Percentiles rank a stretch among this genome's conserved stretches.
These are phyloP conservation scores for Linnemannia schmuckeri DNA, from an alignment of 192 early-diverging fungal genomes.

Conservation along the genomic window DNA sequence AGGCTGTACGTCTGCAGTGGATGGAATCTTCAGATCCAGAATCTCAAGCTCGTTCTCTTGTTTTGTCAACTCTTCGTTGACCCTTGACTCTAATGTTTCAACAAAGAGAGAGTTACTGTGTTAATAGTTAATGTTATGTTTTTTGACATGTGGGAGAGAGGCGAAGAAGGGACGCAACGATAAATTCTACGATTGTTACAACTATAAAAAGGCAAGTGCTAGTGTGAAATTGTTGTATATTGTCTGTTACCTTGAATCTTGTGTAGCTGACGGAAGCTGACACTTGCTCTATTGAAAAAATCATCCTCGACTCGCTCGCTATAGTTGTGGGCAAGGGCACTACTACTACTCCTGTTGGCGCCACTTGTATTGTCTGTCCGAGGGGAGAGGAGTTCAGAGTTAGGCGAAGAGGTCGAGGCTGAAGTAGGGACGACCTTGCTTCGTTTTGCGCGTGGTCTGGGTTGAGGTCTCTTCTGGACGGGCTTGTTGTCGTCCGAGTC, in stretches of 20 bases:
- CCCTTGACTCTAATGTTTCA: not conserved
- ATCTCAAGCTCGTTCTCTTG: constrained; percentile 5
- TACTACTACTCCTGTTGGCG: not conserved
- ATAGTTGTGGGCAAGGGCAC: not conserved
- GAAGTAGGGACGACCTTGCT: not conserved
- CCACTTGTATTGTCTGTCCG: not conserved
- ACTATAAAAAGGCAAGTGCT: not conserved
- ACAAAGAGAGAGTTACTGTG: not conserved
- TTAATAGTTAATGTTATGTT: not conserved
- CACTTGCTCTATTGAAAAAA: constrained; percentile 47
- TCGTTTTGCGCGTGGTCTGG: constrained; percentile 23
- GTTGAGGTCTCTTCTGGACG: constrained; percentile 14
- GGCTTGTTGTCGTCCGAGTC: constrained; percentile 27
- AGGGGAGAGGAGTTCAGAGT: not conserved
- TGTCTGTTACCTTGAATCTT: constrained; percentile 27
- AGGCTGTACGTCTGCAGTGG: constrained; percentile 3
- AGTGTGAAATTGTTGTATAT: too few relatives aligned
- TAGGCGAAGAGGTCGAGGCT: constrained; percentile 7
- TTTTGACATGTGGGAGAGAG: not conserved
- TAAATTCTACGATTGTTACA: too few relatives aligned
- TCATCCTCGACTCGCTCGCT: constrained; percentile 40
- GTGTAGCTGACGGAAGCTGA: constrained; percentile 15
- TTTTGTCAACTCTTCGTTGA: not conserved
- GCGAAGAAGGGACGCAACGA: not conserved
- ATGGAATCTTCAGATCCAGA: constrained; percentile 9